Conservation (phyloP, 805 yeast species). For the Sugiyamaella chiloensis region DNA sequence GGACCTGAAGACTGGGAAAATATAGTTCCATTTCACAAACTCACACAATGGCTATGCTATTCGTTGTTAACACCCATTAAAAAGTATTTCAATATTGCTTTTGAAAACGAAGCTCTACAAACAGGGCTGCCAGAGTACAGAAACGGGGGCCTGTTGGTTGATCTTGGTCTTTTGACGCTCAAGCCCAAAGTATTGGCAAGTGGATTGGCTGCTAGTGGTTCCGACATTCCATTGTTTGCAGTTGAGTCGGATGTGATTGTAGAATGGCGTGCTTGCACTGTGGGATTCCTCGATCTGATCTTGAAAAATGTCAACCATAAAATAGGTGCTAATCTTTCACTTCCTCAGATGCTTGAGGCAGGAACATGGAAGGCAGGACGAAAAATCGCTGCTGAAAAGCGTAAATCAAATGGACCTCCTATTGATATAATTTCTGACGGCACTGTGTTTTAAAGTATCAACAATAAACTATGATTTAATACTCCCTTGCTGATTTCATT, state of each 20-base stretch:
- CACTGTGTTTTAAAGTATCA: conserved; percentile 61
- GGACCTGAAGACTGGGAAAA: conserved; percentile 32
- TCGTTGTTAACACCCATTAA: conserved; percentile 54
- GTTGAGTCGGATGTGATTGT: conserved; percentile 60
- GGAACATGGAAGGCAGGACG: conserved; percentile 70
- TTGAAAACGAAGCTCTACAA: conserved; percentile 42
- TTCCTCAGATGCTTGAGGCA: conserved; percentile 64
- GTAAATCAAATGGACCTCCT: conserved; percentile 59
- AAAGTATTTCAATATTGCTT: conserved; percentile 40
- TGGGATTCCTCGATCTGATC: conserved; percentile 53
- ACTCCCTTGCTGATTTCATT: no score
- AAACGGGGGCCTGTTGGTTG: conserved; percentile 63
- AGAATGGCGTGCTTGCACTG: conserved; percentile 64
- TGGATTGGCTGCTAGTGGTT: conserved; percentile 18
- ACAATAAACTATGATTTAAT: no score
- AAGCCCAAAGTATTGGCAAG: conserved; percentile 39
- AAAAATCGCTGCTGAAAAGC: conserved; percentile 49
- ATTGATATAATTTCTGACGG: conserved; percentile 62
- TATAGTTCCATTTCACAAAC: conserved; percentile 60
- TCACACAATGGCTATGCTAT: conserved; percentile 66
- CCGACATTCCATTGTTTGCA: conserved; percentile 46
- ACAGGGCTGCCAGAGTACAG: conserved; percentile 62
- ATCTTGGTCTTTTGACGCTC: conserved; percentile 48
- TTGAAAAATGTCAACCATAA: conserved; percentile 50
- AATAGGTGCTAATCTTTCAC: conserved; percentile 35